phyloP scores from a whole-genome alignment of 2,329 filamentous ascomycete genomes.

The Davidsoniella virescens region DNA sequence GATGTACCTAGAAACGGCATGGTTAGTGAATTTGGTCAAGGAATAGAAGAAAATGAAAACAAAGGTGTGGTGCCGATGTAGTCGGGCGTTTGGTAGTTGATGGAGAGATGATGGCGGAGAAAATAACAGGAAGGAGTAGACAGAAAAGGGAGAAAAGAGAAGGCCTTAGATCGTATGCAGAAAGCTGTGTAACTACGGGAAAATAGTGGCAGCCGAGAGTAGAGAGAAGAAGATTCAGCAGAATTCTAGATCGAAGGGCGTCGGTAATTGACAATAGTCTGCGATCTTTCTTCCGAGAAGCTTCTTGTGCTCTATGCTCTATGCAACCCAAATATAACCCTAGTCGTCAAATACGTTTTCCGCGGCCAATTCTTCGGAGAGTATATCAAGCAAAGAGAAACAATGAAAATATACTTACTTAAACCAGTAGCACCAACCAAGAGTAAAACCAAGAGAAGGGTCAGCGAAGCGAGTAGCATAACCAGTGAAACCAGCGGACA shows the following conservation, averaged over 20 bases:
- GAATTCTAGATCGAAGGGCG: background rate
- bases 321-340: no score
- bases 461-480: constrained; percentile 69
- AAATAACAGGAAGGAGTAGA: background rate
- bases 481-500: constrained; percentile 64
- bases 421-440: constrained; percentile 46
- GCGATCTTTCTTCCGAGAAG: no score
- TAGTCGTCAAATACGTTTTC: background rate
- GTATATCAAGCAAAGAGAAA: background rate
- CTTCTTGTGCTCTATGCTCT: no score
- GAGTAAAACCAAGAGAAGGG: constrained; percentile 62
- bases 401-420: constrained; percentile 18
- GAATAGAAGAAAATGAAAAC: background rate
- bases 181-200: no score
- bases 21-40: background rate
- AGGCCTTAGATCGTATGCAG: background rate
- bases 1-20: constrained; percentile 52
- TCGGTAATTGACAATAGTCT: no score
- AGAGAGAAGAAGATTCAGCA: background rate
- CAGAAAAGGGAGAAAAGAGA: background rate
- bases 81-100: background rate
- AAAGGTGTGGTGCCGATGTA: background rate
- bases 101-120: background rate
- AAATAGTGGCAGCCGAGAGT: background rate
- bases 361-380: no score